These are phyloP conservation scores for Mucor plumbeus DNA, from an alignment of 371 early-diverging fungal species.

Conservation along the genomic window DNA sequence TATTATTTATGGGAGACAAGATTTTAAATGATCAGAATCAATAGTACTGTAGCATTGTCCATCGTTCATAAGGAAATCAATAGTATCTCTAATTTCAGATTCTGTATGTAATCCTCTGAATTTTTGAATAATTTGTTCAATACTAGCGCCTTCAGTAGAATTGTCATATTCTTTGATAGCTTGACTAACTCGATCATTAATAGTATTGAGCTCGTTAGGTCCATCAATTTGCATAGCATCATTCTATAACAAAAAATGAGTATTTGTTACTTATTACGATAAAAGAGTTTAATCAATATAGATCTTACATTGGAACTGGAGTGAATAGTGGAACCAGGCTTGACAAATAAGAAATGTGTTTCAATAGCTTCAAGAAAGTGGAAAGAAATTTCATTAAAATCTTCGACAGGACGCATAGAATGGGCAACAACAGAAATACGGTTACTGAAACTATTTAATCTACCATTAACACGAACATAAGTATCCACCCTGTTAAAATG, in stretches of 20 bases:
- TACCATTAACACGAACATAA: slow-evolving; percentile 75
- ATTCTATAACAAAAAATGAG: not conserved
- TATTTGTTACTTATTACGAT: too few species aligned
- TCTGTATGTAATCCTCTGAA: slow-evolving; percentile 45
- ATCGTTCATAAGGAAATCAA: slow-evolving; percentile 61
- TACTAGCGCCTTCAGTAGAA: slow-evolving; percentile 34
- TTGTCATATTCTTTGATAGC: slow-evolving; percentile 31
- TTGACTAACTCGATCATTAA: slow-evolving; percentile 27
- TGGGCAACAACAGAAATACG: slow-evolving; percentile 58
- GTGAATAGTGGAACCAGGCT: slow-evolving; percentile 20
- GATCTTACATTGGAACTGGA: too few species aligned
- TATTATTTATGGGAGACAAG: slow-evolving; percentile 25
- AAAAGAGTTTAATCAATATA: too few species aligned
- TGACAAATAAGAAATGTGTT: slow-evolving; percentile 61
- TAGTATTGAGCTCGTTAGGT: not conserved
- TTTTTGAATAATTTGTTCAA: slow-evolving; percentile 40
- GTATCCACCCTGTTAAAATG: slow-evolving; percentile 43
- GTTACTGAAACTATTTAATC: slow-evolving; percentile 63
- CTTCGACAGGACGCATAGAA: slow-evolving; percentile 63
- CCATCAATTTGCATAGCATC: slow-evolving; percentile 18
- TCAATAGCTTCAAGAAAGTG: slow-evolving; percentile 72
- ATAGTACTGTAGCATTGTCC: slow-evolving; percentile 71
- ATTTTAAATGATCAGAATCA: slow-evolving; percentile 66
- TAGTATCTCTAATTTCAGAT: slow-evolving; percentile 46
- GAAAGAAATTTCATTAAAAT: slow-evolving; percentile 77